phyloP scores from a whole-genome alignment of 306 rosid species.

The Corylus avellana region DNA sequence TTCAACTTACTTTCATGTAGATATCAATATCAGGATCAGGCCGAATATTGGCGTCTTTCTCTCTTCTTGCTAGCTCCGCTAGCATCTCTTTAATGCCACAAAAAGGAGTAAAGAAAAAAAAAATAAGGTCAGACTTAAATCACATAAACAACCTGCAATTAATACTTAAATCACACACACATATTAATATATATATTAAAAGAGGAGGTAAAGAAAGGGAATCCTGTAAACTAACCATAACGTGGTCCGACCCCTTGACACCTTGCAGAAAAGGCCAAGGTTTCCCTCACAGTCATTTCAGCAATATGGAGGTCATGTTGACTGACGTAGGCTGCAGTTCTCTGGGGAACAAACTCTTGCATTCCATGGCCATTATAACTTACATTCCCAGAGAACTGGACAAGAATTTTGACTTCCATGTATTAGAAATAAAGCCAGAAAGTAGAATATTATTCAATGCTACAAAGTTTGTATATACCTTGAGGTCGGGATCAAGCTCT shows the following conservation, averaged over 20 bases:
- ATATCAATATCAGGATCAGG: constrained; percentile 87
- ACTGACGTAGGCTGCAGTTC: constrained; percentile 86
- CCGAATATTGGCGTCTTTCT: constrained; percentile 66
- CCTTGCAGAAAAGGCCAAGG: constrained; percentile 78
- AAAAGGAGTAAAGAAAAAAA: not conserved
- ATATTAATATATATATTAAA: not conserved
- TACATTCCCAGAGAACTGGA: constrained; percentile 43
- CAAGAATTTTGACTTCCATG: not conserved
- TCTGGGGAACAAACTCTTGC: constrained; percentile 58
- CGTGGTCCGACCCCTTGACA: constrained; percentile 88
- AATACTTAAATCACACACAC: too few relatives aligned
- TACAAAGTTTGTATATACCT: constrained; percentile 36
- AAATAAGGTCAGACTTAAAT: not conserved
- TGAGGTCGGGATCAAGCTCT: constrained; percentile 58
- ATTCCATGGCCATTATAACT: constrained; percentile 51
- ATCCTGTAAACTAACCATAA: constrained; percentile 39
- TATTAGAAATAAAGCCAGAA: constrained; percentile 1
- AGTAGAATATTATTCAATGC: not conserved
- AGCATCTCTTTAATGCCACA: constrained; percentile 44
- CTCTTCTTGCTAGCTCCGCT: constrained; percentile 75
- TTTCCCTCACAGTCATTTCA: constrained; percentile 93
- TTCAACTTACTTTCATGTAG: constrained; percentile 69
- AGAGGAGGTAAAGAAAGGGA: not conserved
- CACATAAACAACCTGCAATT: too few relatives aligned
- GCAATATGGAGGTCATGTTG: constrained; percentile 81